Conservation (phyloP, 352 stramenopile species). For the Phytophthora kernoviae region DNA sequence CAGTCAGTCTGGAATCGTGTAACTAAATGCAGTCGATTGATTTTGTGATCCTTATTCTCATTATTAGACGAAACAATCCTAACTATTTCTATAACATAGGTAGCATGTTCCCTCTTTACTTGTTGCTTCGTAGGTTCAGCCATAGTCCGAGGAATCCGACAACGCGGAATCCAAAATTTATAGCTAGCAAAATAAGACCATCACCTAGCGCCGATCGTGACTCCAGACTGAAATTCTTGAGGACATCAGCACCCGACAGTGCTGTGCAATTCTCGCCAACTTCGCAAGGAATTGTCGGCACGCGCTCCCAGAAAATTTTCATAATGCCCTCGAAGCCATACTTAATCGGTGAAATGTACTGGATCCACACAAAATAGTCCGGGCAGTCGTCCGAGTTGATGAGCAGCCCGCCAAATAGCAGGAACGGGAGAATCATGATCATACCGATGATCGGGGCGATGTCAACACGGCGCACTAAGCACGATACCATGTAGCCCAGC, state of each 20-base stretch:
- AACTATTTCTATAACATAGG: too few species aligned
- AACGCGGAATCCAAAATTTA: constrained; percentile 35
- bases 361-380: constrained; percentile 51
- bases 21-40: too few species aligned
- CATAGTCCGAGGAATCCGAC: constrained; percentile 31
- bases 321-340: constrained; percentile 55
- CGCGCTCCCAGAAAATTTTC: constrained; percentile 50
- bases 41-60: too few species aligned
- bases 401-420: constrained; percentile 53
- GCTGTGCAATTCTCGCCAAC: constrained; percentile 31
- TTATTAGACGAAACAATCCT: too few species aligned
- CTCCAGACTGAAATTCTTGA: constrained; percentile 36
- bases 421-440: constrained; percentile 42
- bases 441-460: constrained; percentile 44
- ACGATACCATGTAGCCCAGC: constrained; percentile 50
- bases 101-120: too few species aligned
- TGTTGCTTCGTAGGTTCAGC: constrained; percentile 18
- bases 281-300: constrained; percentile 42
- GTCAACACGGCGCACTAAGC: constrained; percentile 30
- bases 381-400: constrained; percentile 47
- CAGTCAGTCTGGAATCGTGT: too few species aligned
- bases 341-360: constrained; percentile 53
- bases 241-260: constrained; percentile 30
- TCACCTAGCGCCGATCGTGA: constrained; percentile 16
- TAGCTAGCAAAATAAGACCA: constrained; percentile 23